Evolutionary conservation across 2,329 filamentous ascomycete species (phyloP).

Genomic region (Talaromyces amestolkiae): DNA sequence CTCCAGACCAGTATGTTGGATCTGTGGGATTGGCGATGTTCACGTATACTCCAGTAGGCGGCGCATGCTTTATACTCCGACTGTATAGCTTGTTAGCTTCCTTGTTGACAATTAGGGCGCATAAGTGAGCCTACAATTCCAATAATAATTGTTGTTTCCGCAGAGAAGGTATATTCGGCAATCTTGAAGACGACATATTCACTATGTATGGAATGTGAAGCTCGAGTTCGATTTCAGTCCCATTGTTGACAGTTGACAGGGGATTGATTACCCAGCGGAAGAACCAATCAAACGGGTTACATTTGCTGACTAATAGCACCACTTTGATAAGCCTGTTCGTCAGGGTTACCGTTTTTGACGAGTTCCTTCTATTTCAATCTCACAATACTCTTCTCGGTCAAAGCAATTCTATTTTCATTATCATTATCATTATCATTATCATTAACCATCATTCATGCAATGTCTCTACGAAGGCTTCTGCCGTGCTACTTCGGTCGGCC

Average conservation of each 20-base stretch:
- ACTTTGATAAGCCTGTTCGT: neutral
- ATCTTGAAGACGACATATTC: conserved; percentile 36
- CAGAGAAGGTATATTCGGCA: conserved; percentile 51
- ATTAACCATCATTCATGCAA: neutral
- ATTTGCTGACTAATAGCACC: neutral
- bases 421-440: neutral
- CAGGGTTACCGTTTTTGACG: neutral
- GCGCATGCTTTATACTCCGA: conserved; percentile 74
- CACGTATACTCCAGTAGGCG: conserved; percentile 83
- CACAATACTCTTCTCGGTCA: neutral
- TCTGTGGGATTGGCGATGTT: conserved; percentile 78
- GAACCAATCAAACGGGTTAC: neutral
- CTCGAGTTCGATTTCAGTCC: neutral
- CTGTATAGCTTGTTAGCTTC: conserved; percentile 50
- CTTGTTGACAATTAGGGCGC: neutral
- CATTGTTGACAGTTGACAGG: neutral
- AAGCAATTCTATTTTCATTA: neutral
- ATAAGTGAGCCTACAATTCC: conserved; percentile 66
- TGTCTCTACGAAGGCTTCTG: neutral
- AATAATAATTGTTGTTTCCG: conserved; percentile 73
- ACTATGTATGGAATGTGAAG: neutral
- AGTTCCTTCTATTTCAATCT: neutral
- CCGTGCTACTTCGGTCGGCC: conserved; percentile 14
- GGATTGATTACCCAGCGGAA: neutral
- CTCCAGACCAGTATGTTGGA: conserved; percentile 80